phyloP scores from a whole-genome alignment of 2,329 filamentous ascomycete species.

The Bertia moriformis region DNA sequence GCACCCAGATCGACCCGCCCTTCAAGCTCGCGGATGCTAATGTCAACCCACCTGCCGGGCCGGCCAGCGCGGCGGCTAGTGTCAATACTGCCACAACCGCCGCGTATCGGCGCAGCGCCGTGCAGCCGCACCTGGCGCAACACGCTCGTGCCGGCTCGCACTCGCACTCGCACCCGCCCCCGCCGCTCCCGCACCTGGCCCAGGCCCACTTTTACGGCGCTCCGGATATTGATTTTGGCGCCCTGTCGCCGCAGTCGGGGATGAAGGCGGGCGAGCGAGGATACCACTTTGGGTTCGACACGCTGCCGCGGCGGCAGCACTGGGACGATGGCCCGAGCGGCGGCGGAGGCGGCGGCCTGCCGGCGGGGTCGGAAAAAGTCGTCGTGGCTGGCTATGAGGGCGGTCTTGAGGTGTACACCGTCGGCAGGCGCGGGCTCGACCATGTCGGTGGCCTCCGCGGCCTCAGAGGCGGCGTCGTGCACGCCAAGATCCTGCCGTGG shows the following conservation, averaged over 20 bases:
- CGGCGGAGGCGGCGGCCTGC: conserved; percentile 18
- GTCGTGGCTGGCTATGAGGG: conserved; percentile 69
- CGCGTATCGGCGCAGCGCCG: conserved; percentile 29
- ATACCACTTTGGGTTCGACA: conserved; percentile 72
- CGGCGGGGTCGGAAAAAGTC: conserved; percentile 45
- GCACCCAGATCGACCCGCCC: conserved; percentile 26
- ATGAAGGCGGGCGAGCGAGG: conserved; percentile 53
- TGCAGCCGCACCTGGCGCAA: conserved; percentile 33
- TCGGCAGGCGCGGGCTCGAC: conserved; percentile 60
- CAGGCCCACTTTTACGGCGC: conserved; percentile 67
- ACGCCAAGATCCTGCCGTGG: conserved; percentile 72
- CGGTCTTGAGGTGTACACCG: conserved; percentile 59
- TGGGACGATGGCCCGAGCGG: conserved; percentile 20
- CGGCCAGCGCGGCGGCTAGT: conserved; percentile 23
- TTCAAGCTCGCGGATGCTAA: conserved; percentile 9
- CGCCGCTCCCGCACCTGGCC: conserved; percentile 60
- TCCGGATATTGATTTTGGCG: conserved; percentile 53
- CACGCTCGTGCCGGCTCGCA: conserved; percentile 28
- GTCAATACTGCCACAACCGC: conserved; percentile 13
- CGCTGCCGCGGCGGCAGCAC: conserved; percentile 33
- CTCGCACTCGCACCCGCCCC: too few relatives aligned
- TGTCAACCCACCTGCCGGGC: conserved; percentile 31
- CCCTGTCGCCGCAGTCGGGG: conserved; percentile 31
- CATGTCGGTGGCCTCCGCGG: conserved; percentile 59
- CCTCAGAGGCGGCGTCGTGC: conserved; percentile 63